Conservation (phyloP, 208 protist species). For the Trypanosoma avium region DNA sequence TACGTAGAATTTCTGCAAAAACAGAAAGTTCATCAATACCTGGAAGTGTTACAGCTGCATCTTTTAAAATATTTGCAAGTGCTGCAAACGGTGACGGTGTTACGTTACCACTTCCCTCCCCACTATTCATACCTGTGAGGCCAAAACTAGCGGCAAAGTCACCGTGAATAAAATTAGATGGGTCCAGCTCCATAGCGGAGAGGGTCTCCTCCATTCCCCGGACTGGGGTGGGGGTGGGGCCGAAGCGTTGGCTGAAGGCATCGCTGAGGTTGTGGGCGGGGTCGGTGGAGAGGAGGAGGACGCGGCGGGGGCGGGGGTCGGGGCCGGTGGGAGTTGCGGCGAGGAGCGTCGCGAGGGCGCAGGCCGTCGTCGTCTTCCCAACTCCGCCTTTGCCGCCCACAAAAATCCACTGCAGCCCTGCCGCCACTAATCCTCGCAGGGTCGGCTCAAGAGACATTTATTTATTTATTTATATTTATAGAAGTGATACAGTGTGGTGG, state of each 20-base stretch:
- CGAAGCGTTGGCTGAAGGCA: conserved; percentile 97
- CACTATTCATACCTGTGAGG: not conserved
- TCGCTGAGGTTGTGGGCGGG: conserved; percentile 99
- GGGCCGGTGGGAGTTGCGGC: conserved; percentile 58
- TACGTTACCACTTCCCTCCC: not conserved
- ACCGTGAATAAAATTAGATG: conserved; percentile 38
- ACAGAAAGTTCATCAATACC: conserved; percentile 98
- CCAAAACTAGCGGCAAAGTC: conserved; percentile 23
- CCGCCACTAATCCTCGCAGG: conserved; percentile 38
- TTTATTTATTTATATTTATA: conserved; percentile 15
- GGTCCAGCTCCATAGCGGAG: conserved; percentile 96
- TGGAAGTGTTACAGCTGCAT: conserved; percentile 78
- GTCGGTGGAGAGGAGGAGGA: conserved; percentile 98
- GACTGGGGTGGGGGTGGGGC: conserved; percentile 79
- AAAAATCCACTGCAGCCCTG: conserved; percentile 76
- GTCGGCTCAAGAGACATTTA: conserved; percentile 49
- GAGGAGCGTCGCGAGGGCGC: conserved; percentile 91
- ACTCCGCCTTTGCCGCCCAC: conserved; percentile 99
- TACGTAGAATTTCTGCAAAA: conserved; percentile 95
- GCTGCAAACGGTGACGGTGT: conserved; percentile 31
- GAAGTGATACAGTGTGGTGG: not conserved
- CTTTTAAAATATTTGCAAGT: conserved; percentile 48
- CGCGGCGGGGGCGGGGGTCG: conserved; percentile 46
- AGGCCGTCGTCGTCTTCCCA: conserved; percentile 96
- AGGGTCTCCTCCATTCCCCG: conserved; percentile 85